phyloP scores from a whole-genome alignment of 169 alveolate species.

The Eimeria acervulina region DNA sequence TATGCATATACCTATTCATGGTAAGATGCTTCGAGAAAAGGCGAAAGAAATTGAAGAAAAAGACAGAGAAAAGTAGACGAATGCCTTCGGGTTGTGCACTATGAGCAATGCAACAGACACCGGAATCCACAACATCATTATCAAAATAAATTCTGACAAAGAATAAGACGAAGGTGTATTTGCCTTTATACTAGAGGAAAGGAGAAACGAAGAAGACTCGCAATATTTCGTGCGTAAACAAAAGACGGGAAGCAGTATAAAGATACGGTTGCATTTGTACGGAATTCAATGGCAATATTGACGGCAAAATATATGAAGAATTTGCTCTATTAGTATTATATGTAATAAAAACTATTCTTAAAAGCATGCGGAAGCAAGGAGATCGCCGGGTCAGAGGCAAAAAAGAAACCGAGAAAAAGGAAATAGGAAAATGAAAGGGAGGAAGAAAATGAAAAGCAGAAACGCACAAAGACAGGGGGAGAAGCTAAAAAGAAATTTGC shows the following conservation, averaged over 20 bases:
- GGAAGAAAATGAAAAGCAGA: background rate
- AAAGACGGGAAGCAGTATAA: too few relatives aligned
- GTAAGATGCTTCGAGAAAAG: too few relatives aligned
- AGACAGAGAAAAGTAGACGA: background rate
- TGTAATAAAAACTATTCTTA: too few relatives aligned
- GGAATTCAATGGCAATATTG: too few relatives aligned
- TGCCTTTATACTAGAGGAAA: background rate
- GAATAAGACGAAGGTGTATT: background rate
- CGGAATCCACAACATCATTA: background rate
- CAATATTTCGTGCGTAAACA: too few relatives aligned
- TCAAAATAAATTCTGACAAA: background rate
- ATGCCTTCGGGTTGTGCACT: background rate
- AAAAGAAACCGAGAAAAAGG: background rate
- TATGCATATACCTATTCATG: too few relatives aligned
- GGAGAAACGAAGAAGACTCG: background rate
- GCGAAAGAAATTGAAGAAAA: too few relatives aligned
- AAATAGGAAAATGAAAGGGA: background rate
- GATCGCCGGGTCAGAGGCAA: background rate
- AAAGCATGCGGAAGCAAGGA: background rate
- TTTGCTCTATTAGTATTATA: too few relatives aligned
- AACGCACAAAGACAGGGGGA: too few relatives aligned
- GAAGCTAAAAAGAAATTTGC: too few relatives aligned
- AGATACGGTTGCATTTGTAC: too few relatives aligned
- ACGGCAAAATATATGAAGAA: too few relatives aligned
- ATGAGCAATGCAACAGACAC: background rate